Percentiles rank a stretch among this genome's conserved stretches.
These are phyloP conservation scores for Mycena vitilis DNA, from an alignment of 768 basidiomycete genomes.

Conservation along the genomic window DNA sequence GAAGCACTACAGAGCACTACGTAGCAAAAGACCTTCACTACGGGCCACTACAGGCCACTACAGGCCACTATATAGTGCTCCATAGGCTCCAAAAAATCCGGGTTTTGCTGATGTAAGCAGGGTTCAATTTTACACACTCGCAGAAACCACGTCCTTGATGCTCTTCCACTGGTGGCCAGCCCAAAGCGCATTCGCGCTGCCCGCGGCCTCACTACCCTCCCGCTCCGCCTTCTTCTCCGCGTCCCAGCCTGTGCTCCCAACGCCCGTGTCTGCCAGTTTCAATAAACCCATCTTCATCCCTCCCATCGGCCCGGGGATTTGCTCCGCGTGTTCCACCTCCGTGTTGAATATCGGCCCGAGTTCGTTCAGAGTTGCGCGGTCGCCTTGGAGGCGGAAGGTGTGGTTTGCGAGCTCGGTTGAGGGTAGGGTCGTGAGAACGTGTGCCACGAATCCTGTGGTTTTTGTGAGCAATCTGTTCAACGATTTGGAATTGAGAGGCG, in stretches of 20 bases:
- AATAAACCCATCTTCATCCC: slow-evolving; percentile 19
- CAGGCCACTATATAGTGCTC: too few species aligned
- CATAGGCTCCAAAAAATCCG: too few species aligned
- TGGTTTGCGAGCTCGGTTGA: slow-evolving; percentile 41
- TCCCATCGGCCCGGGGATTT: slow-evolving; percentile 19
- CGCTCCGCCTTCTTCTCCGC: slow-evolving; percentile 4
- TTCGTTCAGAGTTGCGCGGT: slow-evolving; percentile 42
- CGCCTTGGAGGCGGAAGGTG: slow-evolving; percentile 51
- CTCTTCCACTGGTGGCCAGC: slow-evolving; percentile 14
- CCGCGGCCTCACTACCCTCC: background rate
- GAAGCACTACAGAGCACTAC: too few species aligned
- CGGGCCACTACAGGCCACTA: too few species aligned
- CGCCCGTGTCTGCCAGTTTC: slow-evolving; percentile 22
- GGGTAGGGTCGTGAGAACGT: slow-evolving; percentile 48
- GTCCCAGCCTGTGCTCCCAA: slow-evolving; percentile 35
- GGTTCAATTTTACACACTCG: background rate
- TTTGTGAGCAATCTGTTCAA: background rate
- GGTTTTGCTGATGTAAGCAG: too few species aligned
- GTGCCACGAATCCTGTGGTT: slow-evolving; percentile 46
- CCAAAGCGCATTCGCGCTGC: slow-evolving; percentile 6
- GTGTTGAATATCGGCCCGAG: slow-evolving; percentile 41
- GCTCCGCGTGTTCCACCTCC: slow-evolving; percentile 30
- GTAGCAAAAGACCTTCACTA: too few species aligned
- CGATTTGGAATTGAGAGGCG: background rate
- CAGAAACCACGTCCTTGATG: slow-evolving; percentile 5